Percentiles rank a stretch among this genome's conserved stretches.
Evolutionary conservation across 2,329 filamentous ascomycete genomes (phyloP).

Genomic region (Erysiphe pulchra): DNA sequence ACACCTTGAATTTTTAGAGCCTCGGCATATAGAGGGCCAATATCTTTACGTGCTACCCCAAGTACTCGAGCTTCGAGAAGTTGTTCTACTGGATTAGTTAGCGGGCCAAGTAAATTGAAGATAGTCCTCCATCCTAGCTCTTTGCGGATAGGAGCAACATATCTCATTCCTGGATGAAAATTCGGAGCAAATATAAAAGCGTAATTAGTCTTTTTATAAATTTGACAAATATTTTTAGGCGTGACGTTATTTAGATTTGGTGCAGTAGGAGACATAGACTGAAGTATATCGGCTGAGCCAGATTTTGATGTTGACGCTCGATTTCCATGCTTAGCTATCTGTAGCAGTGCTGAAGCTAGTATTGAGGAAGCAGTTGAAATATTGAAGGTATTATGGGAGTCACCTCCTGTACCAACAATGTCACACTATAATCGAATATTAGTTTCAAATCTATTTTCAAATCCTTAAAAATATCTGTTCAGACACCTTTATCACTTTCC

Average conservation of each 20-base stretch:
- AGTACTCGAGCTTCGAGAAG: slow-evolving; percentile 71
- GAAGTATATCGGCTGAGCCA: slow-evolving; percentile 77
- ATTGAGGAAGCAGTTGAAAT: slow-evolving; percentile 91
- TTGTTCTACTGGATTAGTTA: slow-evolving; percentile 73
- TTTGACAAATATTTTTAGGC: slow-evolving; percentile 39
- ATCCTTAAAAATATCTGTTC: not conserved
- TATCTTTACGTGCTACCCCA: slow-evolving; percentile 70
- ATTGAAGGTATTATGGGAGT: slow-evolving; percentile 95
- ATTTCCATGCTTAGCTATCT: slow-evolving; percentile 90
- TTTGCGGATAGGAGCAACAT: slow-evolving; percentile 62
- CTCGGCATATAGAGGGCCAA: slow-evolving; percentile 74
- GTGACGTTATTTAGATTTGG: slow-evolving; percentile 52
- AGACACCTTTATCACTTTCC: not conserved
- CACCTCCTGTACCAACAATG: slow-evolving; percentile 91
- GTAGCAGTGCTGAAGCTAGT: slow-evolving; percentile 58
- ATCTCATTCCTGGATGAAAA: slow-evolving; percentile 86
- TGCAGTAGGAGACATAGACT: slow-evolving; percentile 42
- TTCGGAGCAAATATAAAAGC: slow-evolving; percentile 87
- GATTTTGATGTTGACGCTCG: slow-evolving; percentile 86
- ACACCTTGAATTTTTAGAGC: slow-evolving; percentile 52
- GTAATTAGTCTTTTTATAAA: slow-evolving; percentile 70
- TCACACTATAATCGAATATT: slow-evolving; percentile 30
- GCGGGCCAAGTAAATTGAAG: slow-evolving; percentile 85
- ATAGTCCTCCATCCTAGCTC: slow-evolving; percentile 87
- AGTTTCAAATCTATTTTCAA: not conserved